Evolutionary conservation across 2,329 filamentous ascomycete genomes (phyloP).

Genomic region (Xylogone sp.): DNA sequence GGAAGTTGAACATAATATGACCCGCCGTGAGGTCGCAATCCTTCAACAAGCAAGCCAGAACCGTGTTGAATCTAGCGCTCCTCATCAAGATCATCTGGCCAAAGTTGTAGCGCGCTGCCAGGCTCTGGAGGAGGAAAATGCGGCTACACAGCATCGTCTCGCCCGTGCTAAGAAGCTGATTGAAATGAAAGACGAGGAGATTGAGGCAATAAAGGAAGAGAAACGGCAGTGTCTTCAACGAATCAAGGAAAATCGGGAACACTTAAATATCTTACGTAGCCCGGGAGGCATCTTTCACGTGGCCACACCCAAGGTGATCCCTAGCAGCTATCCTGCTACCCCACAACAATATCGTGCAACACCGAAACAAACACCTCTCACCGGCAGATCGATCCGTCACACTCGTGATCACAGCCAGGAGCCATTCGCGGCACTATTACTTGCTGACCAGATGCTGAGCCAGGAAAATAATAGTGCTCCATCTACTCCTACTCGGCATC

Average conservation of each 20-base stretch:
- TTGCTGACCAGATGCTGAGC: slow-evolving; percentile 71
- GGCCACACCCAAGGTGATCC: slow-evolving; percentile 52
- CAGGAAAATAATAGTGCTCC: slow-evolving; percentile 73
- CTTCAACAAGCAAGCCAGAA: slow-evolving; percentile 68
- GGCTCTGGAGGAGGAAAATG: slow-evolving; percentile 62
- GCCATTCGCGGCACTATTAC: slow-evolving; percentile 72
- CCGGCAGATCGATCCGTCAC: slow-evolving; percentile 27
- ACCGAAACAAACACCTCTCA: slow-evolving; percentile 47
- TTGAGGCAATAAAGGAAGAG: slow-evolving; percentile 67
- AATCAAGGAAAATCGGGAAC: slow-evolving; percentile 85
- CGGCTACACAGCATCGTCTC: slow-evolving; percentile 59
- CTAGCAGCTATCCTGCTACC: slow-evolving; percentile 38
- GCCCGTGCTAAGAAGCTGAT: slow-evolving; percentile 75
- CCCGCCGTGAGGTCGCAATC: slow-evolving; percentile 81
- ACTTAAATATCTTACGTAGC: slow-evolving; percentile 74
- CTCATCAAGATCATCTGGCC: slow-evolving; percentile 45
- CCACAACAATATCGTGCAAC: slow-evolving; percentile 40
- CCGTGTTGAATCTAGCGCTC: slow-evolving; percentile 46
- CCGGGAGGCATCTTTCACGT: slow-evolving; percentile 67
- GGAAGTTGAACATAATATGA: slow-evolving; percentile 88
- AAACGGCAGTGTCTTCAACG: slow-evolving; percentile 74
- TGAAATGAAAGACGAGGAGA: slow-evolving; percentile 72
- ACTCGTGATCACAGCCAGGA: slow-evolving; percentile 51
- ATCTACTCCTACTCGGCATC: slow-evolving; percentile 53
- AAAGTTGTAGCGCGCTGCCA: slow-evolving; percentile 66